A percentile compares a stretch with the other conserved stretches of the same genome.
Conservation (phyloP, 805 yeast genomes). For the Clavispora asparagi region DNA sequence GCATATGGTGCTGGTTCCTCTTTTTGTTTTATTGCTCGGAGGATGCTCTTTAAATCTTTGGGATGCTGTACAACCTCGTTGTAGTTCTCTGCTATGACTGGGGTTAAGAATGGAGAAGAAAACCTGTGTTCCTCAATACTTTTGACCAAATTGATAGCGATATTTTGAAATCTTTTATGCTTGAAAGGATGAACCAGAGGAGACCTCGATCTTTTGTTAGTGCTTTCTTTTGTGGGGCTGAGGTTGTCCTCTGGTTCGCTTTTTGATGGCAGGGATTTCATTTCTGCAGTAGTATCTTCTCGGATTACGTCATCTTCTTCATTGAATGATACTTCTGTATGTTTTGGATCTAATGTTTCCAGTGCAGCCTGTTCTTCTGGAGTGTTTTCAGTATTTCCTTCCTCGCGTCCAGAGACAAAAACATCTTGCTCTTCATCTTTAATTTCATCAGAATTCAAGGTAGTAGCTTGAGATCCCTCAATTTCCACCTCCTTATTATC, state of each 20-base stretch:
- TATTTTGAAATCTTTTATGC: conserved; percentile 51
- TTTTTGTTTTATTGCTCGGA: conserved; percentile 46
- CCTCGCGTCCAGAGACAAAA: no score
- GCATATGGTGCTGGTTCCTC: conserved; percentile 38
- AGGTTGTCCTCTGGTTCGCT: not conserved
- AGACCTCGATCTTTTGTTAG: conserved; percentile 28
- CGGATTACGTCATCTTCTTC: no score
- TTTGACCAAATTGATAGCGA: conserved; percentile 57
- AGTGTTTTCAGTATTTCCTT: no score
- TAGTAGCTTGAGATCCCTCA: no score
- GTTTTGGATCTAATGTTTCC: no score
- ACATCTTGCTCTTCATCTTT: no score
- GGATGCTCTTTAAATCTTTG: conserved; percentile 61
- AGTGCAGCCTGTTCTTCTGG: no score
- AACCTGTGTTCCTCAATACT: conserved; percentile 66
- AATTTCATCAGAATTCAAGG: no score
- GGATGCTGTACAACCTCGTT: conserved; percentile 58
- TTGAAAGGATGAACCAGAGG: conserved; percentile 7
- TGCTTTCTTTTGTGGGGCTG: conserved; percentile 50
- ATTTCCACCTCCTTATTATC: not conserved
- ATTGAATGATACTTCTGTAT: no score
- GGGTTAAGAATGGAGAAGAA: conserved; percentile 68
- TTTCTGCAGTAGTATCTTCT: no score
- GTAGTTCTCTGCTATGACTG: conserved; percentile 73
- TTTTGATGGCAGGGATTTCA: not conserved